Percentiles rank a stretch among this genome's conserved stretches.
Conservation (phyloP, 2,329 filamentous ascomycete species). For the Gremmenia infestans region DNA sequence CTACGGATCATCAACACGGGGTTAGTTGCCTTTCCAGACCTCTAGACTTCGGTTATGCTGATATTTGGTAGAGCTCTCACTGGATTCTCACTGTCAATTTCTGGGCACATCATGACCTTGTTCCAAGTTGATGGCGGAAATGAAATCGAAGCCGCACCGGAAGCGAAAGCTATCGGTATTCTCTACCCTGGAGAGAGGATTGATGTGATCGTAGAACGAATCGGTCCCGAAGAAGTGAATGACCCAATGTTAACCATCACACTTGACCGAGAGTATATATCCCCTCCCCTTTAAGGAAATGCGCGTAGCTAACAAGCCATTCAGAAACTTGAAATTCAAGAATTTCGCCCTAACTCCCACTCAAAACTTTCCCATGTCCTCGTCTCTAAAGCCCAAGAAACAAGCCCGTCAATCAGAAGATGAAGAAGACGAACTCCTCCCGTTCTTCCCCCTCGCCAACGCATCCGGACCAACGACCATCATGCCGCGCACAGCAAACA, state of each 20-base stretch:
- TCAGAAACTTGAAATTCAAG: conserved; percentile 3
- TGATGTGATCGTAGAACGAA: conserved; percentile 31
- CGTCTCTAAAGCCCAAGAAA: neutral
- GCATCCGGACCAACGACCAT: neutral
- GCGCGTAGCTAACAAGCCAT: neutral
- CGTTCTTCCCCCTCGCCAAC: neutral
- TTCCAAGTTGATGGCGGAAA: conserved; percentile 39
- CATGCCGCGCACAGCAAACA: neutral
- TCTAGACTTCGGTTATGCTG: neutral
- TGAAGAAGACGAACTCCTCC: neutral
- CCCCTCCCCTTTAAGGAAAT: neutral
- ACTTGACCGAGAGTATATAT: conserved; percentile 6
- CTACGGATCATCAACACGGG: conserved; percentile 41
- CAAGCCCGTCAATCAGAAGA: neutral
- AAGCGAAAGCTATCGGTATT: conserved; percentile 33
- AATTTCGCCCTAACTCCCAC: conserved; percentile 5
- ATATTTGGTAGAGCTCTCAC: conserved; percentile 33
- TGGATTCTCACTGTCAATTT: conserved; percentile 34
- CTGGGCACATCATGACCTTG: conserved; percentile 29
- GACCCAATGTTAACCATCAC: conserved; percentile 6
- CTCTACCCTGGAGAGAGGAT: conserved; percentile 37
- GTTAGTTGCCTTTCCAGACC: conserved; percentile 16
- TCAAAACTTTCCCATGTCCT: conserved; percentile 1
- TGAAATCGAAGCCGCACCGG: conserved; percentile 24
- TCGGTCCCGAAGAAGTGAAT: neutral